Evolutionary conservation across 164 flowering plant species (phyloP).

Genomic region (Dillenia suffruticosa): DNA sequence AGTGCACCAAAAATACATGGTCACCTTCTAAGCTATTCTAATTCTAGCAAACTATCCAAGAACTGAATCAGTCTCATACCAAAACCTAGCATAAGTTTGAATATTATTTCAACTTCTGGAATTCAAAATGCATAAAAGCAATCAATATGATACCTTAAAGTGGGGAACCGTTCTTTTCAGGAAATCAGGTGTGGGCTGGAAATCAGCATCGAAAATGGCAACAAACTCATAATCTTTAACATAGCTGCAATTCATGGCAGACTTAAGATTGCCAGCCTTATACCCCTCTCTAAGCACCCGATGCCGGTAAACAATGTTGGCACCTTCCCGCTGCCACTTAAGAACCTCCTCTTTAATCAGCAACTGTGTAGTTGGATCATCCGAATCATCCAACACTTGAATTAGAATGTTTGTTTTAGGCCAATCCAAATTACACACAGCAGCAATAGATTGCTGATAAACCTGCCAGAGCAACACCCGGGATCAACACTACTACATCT

Average conservation of each 20-base stretch:
- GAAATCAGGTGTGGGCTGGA: conserved; percentile 88
- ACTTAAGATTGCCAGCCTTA: conserved; percentile 97
- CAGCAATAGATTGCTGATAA: conserved; percentile 94
- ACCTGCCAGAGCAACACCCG: conserved; percentile 42
- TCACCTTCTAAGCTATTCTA: too few species aligned
- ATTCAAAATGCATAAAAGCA: background rate
- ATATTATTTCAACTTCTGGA: too few species aligned
- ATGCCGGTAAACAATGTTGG: conserved; percentile 76
- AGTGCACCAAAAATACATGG: background rate
- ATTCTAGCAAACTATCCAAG: too few species aligned
- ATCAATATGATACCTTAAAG: conserved; percentile 53
- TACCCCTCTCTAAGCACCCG: conserved; percentile 85
- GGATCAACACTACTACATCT: too few species aligned
- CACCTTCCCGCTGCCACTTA: conserved; percentile 86
- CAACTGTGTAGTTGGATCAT: conserved; percentile 70
- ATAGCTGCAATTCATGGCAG: conserved; percentile 92
- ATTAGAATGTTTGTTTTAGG: conserved; percentile 74
- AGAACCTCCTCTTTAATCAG: conserved; percentile 87
- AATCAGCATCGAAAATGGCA: conserved; percentile 94
- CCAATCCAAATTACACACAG: conserved; percentile 94
- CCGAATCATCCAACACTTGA: conserved; percentile 91
- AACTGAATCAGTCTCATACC: too few species aligned
- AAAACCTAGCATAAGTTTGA: too few species aligned
- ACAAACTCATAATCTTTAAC: conserved; percentile 95
- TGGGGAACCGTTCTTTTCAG: conserved; percentile 75